Evolutionary conservation across 192 early-diverging fungal genomes (phyloP).

Genomic region (Backusella mclennaniae): DNA sequence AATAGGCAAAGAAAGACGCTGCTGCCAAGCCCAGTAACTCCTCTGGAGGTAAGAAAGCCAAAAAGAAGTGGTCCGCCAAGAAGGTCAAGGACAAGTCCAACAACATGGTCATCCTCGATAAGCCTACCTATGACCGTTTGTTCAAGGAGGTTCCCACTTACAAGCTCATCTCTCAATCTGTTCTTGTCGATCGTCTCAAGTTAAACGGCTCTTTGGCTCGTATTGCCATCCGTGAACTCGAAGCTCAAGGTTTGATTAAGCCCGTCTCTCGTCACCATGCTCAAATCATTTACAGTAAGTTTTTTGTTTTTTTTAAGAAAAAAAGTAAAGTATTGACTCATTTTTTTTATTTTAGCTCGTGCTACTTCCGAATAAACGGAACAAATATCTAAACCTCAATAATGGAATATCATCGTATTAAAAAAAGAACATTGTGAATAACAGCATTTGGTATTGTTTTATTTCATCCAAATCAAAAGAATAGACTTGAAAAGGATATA

Average conservation of each 20-base stretch:
- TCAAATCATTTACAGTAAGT: constrained; percentile 77
- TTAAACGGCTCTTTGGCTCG: constrained; percentile 98
- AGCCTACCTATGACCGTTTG: constrained; percentile 96
- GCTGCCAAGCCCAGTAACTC: constrained; percentile 57
- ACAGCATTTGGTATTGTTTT: neutral
- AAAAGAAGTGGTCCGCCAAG: constrained; percentile 98
- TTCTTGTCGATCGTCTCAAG: constrained; percentile 97
- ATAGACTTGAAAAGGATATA: no score
- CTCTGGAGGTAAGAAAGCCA: constrained; percentile 62
- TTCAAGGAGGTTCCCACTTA: constrained; percentile 99
- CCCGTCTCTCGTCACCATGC: constrained; percentile 88
- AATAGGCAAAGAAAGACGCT: constrained; percentile 60
- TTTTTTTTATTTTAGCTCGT: constrained; percentile 25
- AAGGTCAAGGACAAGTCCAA: constrained; percentile 99
- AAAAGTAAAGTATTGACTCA: neutral
- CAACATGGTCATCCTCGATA: constrained; percentile 98
- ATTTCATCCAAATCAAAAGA: neutral
- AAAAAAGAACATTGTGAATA: neutral
- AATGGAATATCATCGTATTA: neutral
- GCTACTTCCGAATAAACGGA: constrained; percentile 54
- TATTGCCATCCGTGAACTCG: constrained; percentile 91
- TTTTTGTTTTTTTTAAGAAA: no score
- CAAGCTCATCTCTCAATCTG: constrained; percentile 98
- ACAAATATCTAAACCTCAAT: neutral
- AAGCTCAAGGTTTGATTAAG: constrained; percentile 88